Evolutionary conservation across 75 land plant genomes (phyloP).

Genomic region (Ceratopteris richardii): DNA sequence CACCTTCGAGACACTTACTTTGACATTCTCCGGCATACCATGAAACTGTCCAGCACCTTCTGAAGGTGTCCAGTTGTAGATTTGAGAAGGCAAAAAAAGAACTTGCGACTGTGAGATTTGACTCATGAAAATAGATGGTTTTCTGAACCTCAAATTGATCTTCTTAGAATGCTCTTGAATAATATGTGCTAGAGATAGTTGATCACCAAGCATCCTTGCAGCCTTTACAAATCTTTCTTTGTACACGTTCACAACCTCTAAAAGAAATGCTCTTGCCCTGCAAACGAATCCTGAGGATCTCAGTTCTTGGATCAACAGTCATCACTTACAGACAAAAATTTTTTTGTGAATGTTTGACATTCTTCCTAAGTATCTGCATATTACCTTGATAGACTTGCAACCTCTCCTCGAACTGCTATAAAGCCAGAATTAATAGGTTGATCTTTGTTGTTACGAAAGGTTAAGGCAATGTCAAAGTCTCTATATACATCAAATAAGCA

Average conservation of each 20-base stretch:
- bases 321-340: no score
- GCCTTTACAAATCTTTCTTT: conserved; percentile 51
- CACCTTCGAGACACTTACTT: conserved; percentile 57
- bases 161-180: conserved; percentile 44
- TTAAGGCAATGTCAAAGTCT: conserved; percentile 73
- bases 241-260: conserved; percentile 64
- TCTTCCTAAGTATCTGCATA: conserved; percentile 2
- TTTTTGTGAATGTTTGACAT: no score
- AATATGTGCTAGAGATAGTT: conserved; percentile 72
- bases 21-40: conserved; percentile 90
- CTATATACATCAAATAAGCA: conserved; percentile 41
- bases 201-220: conserved; percentile 90
- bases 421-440: conserved; percentile 94
- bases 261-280: conserved; percentile 64
- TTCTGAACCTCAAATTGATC: conserved; percentile 28
- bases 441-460: conserved; percentile 81
- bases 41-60: conserved; percentile 99
- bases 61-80: conserved; percentile 95
- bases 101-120: conserved; percentile 33
- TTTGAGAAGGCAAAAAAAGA: conserved; percentile 74
- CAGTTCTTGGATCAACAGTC: no score
- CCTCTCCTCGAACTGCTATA: conserved; percentile 72
- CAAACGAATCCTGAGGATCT: conserved; percentile 8
- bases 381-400: conserved; percentile 51
- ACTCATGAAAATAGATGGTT: conserved; percentile 37